phyloP scores from a whole-genome alignment of 106 monocot genomes.

The Apostasia ramifera region DNA sequence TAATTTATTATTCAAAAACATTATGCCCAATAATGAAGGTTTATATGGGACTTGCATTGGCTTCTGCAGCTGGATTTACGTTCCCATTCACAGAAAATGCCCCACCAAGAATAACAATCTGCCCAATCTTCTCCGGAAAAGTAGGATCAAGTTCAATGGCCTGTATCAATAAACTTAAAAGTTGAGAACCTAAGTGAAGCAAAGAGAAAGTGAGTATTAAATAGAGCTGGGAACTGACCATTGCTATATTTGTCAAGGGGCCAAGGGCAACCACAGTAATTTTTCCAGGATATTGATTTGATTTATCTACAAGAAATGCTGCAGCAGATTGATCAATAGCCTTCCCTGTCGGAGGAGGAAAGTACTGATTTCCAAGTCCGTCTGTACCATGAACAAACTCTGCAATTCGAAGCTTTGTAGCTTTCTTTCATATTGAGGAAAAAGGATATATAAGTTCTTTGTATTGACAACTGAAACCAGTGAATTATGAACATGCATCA shows the following conservation, averaged over 20 bases:
- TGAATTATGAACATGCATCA: too few species aligned
- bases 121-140: constrained; percentile 74
- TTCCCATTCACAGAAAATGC: constrained; percentile 96
- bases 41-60: constrained; percentile 57
- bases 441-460: background rate
- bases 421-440: constrained; percentile 52
- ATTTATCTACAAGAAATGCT: constrained; percentile 71
- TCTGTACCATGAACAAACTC: constrained; percentile 89
- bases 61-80: constrained; percentile 97
- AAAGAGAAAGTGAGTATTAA: background rate
- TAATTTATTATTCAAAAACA: too few species aligned
- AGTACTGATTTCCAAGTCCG: constrained; percentile 96
- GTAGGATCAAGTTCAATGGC: constrained; percentile 85
- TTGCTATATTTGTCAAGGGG: constrained; percentile 86
- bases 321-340: constrained; percentile 70
- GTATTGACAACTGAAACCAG: too few species aligned
- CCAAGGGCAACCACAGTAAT: constrained; percentile 88
- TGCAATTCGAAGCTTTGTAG: constrained; percentile 74
- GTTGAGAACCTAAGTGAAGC: background rate
- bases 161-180: constrained; percentile 32
- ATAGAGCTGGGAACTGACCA: constrained; percentile 40
- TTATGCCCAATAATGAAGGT: background rate
- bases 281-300: constrained; percentile 66
- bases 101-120: constrained; percentile 96
- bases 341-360: constrained; percentile 66